Conservation (phyloP, 257 asterid genomes). For the Solanum lycopersicoides region DNA sequence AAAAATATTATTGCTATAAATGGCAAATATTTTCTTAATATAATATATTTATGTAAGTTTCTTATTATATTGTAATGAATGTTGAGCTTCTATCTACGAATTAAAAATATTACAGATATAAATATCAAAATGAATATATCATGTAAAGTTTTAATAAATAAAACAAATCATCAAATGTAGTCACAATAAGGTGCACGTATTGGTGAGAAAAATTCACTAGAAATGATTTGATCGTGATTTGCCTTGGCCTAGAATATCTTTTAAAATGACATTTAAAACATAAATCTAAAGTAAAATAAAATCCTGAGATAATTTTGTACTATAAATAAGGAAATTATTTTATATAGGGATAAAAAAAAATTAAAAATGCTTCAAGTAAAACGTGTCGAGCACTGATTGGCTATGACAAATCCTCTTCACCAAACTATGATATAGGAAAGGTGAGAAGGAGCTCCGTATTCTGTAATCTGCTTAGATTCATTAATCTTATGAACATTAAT, state of each 20-base stretch:
- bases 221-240: background rate
- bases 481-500: background rate
- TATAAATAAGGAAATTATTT: background rate
- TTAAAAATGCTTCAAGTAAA: background rate
- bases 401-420: background rate
- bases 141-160: background rate
- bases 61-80: background rate
- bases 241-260: background rate
- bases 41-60: too few species aligned
- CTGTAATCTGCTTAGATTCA: background rate
- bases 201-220: background rate
- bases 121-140: background rate
- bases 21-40: too few species aligned
- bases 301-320: background rate
- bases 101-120: background rate
- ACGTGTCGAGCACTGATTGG: background rate
- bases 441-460: background rate
- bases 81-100: background rate
- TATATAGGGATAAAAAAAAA: background rate
- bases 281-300: background rate
- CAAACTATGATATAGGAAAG: background rate
- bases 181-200: background rate
- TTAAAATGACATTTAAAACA: background rate
- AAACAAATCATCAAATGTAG: background rate
- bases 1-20: too few species aligned